Evolutionary conservation across 768 basidiomycete genomes (phyloP), one percentile per base, ranked within the genome.

Genomic region (Lactifluus subvellereus): DNA sequence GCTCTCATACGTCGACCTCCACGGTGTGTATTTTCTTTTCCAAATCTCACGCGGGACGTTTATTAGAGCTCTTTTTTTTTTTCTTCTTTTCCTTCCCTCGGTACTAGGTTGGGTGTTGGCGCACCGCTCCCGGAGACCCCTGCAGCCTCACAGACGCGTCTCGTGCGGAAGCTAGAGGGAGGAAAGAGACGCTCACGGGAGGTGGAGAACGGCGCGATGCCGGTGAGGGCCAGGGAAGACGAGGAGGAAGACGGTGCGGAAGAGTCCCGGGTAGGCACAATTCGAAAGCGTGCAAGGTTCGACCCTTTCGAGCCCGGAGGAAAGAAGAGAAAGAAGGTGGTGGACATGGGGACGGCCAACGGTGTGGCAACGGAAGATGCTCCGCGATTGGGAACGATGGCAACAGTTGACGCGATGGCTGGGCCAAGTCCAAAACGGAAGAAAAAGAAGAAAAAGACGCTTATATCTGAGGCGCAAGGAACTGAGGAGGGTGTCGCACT

Each of bases 91-190:
- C 18, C 27, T 27, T 20, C 20, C 3, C 33, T 22, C 40, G 35
- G 5, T 40, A 20, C 42, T 62, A 92, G 90, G 68, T 76, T 92
- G 60, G 90, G 90, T 59, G 88, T 92, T 8, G 90, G 90, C 27
- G 87, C 88, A 38, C 70, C 81, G 33, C 74, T 84, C 27, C 82
- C 87, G 33, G 82, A 81, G 55, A 71, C 74, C 0, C 73, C 43
- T 52, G 47, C 57, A 4, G 33, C 68, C n/a, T 62, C 78, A 33
- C 74, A 67, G 54, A 66, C 77, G 18, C 82, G 82, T 65, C 77
- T 92, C 20, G 86, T 84, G 70, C 78, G 79, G 58, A 84, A 80
- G 68, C 78, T 92, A 2, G 69, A 77, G 11, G 83, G 75, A 0
- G 56, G 37, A 6, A 78, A 78, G 59, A 88, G 84, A 70, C 79